Conservation (phyloP, 169 alveolate species). For the Plasmodium chabaudi region DNA sequence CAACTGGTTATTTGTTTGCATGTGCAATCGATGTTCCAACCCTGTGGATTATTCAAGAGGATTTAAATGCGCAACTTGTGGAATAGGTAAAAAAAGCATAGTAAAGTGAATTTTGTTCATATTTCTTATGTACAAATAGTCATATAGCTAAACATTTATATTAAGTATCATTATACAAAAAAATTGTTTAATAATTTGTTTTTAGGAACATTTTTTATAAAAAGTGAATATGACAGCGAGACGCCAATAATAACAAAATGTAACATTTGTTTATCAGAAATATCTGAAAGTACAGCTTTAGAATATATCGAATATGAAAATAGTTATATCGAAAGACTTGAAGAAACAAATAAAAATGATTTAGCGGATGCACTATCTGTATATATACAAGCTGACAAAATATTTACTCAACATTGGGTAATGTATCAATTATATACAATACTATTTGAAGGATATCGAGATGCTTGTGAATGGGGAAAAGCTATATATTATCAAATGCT, state of each 20-base stretch:
- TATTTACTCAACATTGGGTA: slow-evolving; percentile 84
- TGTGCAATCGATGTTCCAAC: slow-evolving; percentile 85
- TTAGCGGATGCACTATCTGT: slow-evolving; percentile 80
- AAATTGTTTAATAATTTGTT: too few relatives aligned
- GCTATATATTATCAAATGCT: slow-evolving; percentile 80
- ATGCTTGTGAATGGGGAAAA: slow-evolving; percentile 72
- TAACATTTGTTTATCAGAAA: slow-evolving; percentile 45
- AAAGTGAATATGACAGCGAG: slow-evolving; percentile 48
- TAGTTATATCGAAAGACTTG: slow-evolving; percentile 78
- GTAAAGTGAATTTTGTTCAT: background rate
- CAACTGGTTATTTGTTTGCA: slow-evolving; percentile 88
- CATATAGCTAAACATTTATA: background rate
- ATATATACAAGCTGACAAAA: slow-evolving; percentile 81
- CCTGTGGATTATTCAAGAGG: slow-evolving; percentile 86
- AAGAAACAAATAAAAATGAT: slow-evolving; percentile 81
- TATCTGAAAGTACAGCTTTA: slow-evolving; percentile 59
- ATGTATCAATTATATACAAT: slow-evolving; percentile 81
- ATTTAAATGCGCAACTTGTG: slow-evolving; percentile 86
- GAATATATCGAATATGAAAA: slow-evolving; percentile 74
- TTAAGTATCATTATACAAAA: too few relatives aligned
- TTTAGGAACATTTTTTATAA: slow-evolving; percentile 72
- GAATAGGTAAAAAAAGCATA: slow-evolving; percentile 62
- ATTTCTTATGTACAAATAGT: background rate
- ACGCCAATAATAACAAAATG: slow-evolving; percentile 58
- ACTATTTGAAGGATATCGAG: slow-evolving; percentile 82